A percentile compares a stretch with the other conserved stretches of the same genome.
Conservation (phyloP, 176 grass and related monocot genomes). For the Avena atlantica region DNA sequence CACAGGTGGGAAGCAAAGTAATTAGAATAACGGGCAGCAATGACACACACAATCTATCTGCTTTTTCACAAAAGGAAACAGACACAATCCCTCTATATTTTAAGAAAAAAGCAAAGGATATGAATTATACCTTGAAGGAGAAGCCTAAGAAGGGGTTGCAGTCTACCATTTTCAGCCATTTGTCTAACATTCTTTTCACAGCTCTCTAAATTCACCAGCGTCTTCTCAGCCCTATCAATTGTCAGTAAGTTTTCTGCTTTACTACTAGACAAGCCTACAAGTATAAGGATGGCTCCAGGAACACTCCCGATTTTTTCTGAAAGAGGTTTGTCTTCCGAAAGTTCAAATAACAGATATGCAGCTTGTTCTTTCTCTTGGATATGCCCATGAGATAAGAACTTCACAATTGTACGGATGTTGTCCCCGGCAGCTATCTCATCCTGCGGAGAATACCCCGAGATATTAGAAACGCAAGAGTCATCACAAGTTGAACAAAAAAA, state of each 20-base stretch:
- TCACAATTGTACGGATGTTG: slow-evolving; percentile 93
- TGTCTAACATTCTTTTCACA: slow-evolving; percentile 97
- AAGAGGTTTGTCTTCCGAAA: slow-evolving; percentile 74
- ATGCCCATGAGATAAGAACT: slow-evolving; percentile 81
- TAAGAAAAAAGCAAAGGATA: slow-evolving; percentile 29
- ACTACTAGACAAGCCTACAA: slow-evolving; percentile 89
- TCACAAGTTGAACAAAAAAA: slow-evolving; percentile 22
- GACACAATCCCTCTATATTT: neutral
- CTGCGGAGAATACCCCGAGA: slow-evolving; percentile 50
- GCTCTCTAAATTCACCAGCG: slow-evolving; percentile 81
- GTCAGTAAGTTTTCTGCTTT: slow-evolving; percentile 72
- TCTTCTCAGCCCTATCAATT: slow-evolving; percentile 80
- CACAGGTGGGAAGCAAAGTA: neutral
- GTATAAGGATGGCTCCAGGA: slow-evolving; percentile 85
- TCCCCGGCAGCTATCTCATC: slow-evolving; percentile 78
- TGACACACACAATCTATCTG: neutral
- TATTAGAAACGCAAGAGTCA: slow-evolving; percentile 32
- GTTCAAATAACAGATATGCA: slow-evolving; percentile 82
- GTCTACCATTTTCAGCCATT: slow-evolving; percentile 94
- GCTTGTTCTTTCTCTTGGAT: slow-evolving; percentile 79
- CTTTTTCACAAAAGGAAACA: slow-evolving; percentile 16
- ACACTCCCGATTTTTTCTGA: slow-evolving; percentile 90
- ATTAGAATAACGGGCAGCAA: neutral
- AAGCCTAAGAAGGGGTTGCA: slow-evolving; percentile 85
- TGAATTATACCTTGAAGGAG: slow-evolving; percentile 86